These are phyloP conservation scores for Phaeotremella fagi DNA, from an alignment of 768 basidiomycete species.

Conservation along the genomic window DNA sequence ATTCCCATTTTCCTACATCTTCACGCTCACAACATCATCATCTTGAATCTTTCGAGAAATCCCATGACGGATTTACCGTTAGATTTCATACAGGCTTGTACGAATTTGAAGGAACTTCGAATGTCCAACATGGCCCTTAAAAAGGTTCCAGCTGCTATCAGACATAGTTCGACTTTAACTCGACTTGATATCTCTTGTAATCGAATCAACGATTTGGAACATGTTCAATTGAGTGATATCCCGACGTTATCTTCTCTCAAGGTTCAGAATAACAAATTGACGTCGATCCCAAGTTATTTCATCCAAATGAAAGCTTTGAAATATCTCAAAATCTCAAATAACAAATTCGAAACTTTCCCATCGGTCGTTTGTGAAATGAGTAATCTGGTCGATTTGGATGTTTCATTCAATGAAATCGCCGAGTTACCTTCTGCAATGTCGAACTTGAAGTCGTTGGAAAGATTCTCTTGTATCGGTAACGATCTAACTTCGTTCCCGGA, in stretches of 20 bases:
- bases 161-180: conserved; percentile 65
- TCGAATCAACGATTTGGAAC: conserved; percentile 80
- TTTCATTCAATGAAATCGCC: conserved; percentile 87
- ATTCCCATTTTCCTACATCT: conserved; percentile 82
- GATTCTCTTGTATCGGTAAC: conserved; percentile 81
- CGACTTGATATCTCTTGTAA: conserved; percentile 87
- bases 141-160: conserved; percentile 78
- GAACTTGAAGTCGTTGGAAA: conserved; percentile 61
- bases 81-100: conserved; percentile 89
- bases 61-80: conserved; percentile 94
- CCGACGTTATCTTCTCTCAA: conserved; percentile 63
- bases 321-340: conserved; percentile 89
- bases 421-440: conserved; percentile 78
- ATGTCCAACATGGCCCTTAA: conserved; percentile 92
- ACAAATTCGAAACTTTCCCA: conserved; percentile 77
- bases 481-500: conserved; percentile 67
- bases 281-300: conserved; percentile 79
- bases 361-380: conserved; percentile 66
- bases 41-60: conserved; percentile 83
- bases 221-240: conserved; percentile 74
- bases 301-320: conserved; percentile 65
- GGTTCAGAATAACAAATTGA: conserved; percentile 86
- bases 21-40: conserved; percentile 75
- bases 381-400: conserved; percentile 75
- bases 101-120: conserved; percentile 73